phyloP scores from a whole-genome alignment of 257 asterid genomes.

The Salvia miltiorrhiza region DNA sequence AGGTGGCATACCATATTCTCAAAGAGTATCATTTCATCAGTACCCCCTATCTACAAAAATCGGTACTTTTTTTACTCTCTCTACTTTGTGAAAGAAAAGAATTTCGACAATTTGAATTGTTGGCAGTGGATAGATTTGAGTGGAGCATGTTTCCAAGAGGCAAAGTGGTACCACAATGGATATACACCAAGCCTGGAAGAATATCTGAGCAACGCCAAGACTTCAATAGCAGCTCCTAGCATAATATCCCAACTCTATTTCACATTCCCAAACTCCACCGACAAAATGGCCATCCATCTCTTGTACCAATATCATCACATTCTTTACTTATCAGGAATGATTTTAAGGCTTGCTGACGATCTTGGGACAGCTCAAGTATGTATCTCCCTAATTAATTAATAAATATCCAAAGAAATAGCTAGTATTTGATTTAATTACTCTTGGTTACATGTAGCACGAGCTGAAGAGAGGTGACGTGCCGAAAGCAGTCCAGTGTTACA shows the following conservation, averaged over 20 bases:
- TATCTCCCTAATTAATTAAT: not conserved
- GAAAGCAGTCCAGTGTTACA: conserved; percentile 38
- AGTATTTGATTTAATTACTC: no score
- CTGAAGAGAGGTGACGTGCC: conserved; percentile 30
- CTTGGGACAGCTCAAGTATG: no score
- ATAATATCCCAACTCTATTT: conserved; percentile 29
- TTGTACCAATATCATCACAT: conserved; percentile 19
- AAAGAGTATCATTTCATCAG: not conserved
- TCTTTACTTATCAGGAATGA: conserved; percentile 20
- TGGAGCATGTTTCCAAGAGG: not conserved
- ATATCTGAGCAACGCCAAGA: not conserved
- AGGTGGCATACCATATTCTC: not conserved
- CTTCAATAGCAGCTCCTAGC: conserved; percentile 4
- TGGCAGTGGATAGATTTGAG: not conserved
- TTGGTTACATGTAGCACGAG: not conserved
- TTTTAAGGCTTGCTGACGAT: conserved; percentile 22
- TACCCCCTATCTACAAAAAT: not conserved
- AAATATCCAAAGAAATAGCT: no score
- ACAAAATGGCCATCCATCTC: conserved; percentile 20
- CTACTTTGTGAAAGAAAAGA: no score
- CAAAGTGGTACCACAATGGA: not conserved
- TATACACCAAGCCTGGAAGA: not conserved
- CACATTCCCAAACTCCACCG: conserved; percentile 19
- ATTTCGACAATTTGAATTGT: no score
- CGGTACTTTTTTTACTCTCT: no score